A percentile compares a stretch with the other conserved stretches of the same genome.
phyloP scores from a whole-genome alignment of 805 yeast species.

The Candida gorgasii region DNA sequence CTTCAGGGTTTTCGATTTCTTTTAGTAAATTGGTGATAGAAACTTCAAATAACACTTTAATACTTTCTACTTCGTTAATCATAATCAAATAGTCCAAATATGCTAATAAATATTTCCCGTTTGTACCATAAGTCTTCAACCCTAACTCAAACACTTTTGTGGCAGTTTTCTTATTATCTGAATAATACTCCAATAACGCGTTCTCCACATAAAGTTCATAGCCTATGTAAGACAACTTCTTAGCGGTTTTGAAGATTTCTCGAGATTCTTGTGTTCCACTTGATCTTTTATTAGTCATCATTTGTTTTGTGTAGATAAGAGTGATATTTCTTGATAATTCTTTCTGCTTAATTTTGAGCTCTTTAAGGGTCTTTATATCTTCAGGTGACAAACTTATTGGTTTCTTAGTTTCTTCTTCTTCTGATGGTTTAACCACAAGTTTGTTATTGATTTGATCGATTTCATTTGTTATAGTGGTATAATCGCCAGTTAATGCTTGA shows the following conservation, averaged over 20 bases:
- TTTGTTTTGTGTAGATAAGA: constrained; percentile 62
- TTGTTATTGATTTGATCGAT: constrained; percentile 23
- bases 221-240: constrained; percentile 55
- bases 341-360: constrained; percentile 21
- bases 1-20: constrained; percentile 31
- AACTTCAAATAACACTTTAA: constrained; percentile 80
- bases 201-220: constrained; percentile 79
- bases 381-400: constrained; percentile 17
- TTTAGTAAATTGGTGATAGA: constrained; percentile 57
- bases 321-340: constrained; percentile 49
- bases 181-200: constrained; percentile 76
- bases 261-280: constrained; percentile 75
- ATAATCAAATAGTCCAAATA: constrained; percentile 74
- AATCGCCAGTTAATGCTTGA: constrained; percentile 41
- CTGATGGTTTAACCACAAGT: constrained; percentile 14
- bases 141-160: constrained; percentile 78
- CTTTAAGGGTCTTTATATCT: constrained; percentile 24
- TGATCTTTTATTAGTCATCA: constrained; percentile 70
- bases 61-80: constrained; percentile 68
- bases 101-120: constrained; percentile 62
- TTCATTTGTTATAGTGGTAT: constrained; percentile 25
- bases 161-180: constrained; percentile 68
- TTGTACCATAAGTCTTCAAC: constrained; percentile 52
- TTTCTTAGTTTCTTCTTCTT: constrained; percentile 21
- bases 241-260: constrained; percentile 63